Evolutionary conservation across 1,284 basidiomycete species (phyloP).

Genomic region (Schizophyllum amplum): DNA sequence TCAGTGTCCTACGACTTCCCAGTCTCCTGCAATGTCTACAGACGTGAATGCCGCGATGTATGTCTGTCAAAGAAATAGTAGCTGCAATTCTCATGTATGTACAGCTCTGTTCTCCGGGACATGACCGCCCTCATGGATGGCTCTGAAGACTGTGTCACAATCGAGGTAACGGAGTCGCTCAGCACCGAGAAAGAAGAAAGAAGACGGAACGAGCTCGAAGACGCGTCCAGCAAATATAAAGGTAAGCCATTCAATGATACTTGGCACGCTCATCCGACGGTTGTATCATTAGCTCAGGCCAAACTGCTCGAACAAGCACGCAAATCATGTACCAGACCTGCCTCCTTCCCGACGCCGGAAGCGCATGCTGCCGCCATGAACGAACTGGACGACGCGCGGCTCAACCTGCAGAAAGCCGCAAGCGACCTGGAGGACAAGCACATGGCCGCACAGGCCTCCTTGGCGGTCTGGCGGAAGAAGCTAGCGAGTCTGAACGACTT

Average conservation of each 20-base stretch:
- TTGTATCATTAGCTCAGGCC: conserved; percentile 41
- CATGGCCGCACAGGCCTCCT: conserved; percentile 64
- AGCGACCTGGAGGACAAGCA: conserved; percentile 57
- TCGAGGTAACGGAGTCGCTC: neutral
- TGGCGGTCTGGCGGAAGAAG: conserved; percentile 54
- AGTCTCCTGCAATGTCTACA: neutral
- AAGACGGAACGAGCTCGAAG: neutral
- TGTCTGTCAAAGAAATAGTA: neutral
- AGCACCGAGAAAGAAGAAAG: neutral
- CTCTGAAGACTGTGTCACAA: neutral
- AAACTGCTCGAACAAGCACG: conserved; percentile 60
- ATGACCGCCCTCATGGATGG: neutral
- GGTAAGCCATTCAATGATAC: neutral
- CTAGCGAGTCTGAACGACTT: conserved; percentile 47
- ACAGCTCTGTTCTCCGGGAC: neutral
- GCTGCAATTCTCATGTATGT: too few relatives aligned
- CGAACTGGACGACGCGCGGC: conserved; percentile 50
- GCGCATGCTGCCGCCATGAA: conserved; percentile 54
- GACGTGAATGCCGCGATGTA: neutral
- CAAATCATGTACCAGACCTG: conserved; percentile 59
- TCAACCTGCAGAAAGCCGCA: conserved; percentile 66
- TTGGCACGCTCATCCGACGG: neutral
- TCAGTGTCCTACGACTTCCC: neutral
- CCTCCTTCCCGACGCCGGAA: conserved; percentile 57
- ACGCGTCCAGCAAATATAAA: neutral